Conservation (phyloP, 768 basidiomycete genomes). For the Suillus sp. region DNA sequence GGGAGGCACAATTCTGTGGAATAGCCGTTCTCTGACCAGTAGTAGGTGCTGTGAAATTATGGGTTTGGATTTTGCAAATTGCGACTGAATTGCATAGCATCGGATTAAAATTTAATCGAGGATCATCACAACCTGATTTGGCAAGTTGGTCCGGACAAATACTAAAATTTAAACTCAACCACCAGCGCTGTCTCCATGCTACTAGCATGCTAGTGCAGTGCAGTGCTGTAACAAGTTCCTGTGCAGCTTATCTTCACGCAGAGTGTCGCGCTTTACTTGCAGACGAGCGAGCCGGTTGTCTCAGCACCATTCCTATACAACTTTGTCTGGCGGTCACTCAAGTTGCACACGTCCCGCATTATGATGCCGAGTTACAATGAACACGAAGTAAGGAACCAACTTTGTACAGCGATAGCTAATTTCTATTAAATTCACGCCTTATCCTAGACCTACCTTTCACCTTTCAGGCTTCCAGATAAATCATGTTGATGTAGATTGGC, state of each 20-base stretch:
- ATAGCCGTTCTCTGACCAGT: not conserved
- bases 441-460: not conserved
- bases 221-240: not conserved
- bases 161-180: conserved; percentile 5
- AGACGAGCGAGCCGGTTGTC: not conserved
- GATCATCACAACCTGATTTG: conserved; percentile 3
- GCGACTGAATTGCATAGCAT: not conserved
- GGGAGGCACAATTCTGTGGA: not conserved
- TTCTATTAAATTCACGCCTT: not conserved
- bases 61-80: conserved; percentile 1
- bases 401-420: not conserved
- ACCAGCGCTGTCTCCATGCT: not conserved
- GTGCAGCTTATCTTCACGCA: not conserved
- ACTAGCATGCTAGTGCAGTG: not conserved
- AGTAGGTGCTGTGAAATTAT: not conserved
- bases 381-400: not conserved
- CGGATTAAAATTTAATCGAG: conserved; percentile 6
- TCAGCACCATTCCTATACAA: not conserved
- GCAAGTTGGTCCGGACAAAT: not conserved
- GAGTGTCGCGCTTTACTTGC: not conserved
- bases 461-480: not conserved
- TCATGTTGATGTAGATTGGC: not conserved
- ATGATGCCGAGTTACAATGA: not conserved
- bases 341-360: not conserved
- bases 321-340: not conserved